phyloP scores from a whole-genome alignment of 495 filamentous ascomycete species.

The Neurospora pannonica region DNA sequence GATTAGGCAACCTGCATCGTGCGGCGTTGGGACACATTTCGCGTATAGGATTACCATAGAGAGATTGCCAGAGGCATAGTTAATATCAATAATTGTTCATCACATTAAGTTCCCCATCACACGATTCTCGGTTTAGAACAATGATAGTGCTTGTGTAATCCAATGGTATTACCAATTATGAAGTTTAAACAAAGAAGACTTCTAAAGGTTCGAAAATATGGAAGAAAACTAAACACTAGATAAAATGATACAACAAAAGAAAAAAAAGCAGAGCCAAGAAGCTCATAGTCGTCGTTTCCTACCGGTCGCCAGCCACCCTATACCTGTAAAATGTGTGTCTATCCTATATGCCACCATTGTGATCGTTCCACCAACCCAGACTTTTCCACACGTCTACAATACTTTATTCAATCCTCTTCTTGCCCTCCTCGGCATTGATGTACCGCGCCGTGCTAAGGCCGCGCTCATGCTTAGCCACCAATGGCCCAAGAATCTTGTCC shows the following conservation, averaged over 20 bases:
- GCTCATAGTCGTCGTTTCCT: background rate
- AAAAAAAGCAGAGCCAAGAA: background rate
- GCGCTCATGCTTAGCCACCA: slow-evolving; percentile 64
- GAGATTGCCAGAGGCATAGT: background rate
- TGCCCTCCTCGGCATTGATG: slow-evolving; percentile 83
- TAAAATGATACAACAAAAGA: background rate
- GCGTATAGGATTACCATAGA: background rate
- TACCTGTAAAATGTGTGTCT: background rate
- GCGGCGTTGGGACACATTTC: background rate
- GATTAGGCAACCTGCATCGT: background rate
- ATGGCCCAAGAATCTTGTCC: slow-evolving; percentile 64
- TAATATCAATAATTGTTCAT: background rate
- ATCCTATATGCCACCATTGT: background rate
- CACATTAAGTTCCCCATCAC: background rate
- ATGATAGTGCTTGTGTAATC: background rate
- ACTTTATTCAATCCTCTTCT: slow-evolving; percentile 80
- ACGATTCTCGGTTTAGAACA: background rate
- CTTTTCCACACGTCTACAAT: background rate
- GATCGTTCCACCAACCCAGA: background rate
- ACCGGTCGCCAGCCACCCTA: background rate
- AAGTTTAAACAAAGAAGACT: background rate
- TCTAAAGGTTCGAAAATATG: background rate
- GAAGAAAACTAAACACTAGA: background rate
- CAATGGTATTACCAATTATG: background rate
- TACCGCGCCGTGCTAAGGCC: slow-evolving; percentile 70